Evolutionary conservation across 441 rosid species (phyloP), one percentile per base, ranked within the genome.

Genomic region (Adansonia grandidieri): DNA sequence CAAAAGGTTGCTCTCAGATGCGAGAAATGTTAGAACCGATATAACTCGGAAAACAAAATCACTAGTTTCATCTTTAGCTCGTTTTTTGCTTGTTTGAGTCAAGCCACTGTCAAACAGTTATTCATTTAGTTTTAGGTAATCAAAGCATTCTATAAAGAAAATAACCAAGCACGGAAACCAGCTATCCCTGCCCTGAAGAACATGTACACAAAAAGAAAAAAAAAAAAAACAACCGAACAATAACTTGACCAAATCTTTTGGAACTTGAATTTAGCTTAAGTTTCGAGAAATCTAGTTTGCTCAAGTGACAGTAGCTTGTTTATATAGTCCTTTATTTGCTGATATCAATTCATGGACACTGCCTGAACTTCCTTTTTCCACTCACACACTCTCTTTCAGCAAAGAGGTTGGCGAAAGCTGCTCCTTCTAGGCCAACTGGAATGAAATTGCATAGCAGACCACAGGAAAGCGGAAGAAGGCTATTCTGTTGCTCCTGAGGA

Each of bases 401-500:
- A 15, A 88, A 88, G 80, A 84, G 91, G 83, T 66, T 92, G 76
- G 91, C 83, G 11, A 88, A 83, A 82, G 90, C 90, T 76, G 83
- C 69, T 61, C 94, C 97, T 64, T 78, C 80, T 0, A 88, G 90
- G 47, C 84, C 88, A 19, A 76, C 82, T 11, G 97, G 97, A 68
- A 90, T 92, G 89, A 89, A 88, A 78, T 72, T 92, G 84, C 92
- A 87, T 13, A 77, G 78, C 40, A 73, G 80, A 63, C 83, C 17
- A n/a, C 90, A 86, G 72, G 87, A 88, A 68, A 83, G 80, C 58
- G 81, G 87, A 68, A 81, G 91, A 84, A 78, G 93, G 70, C 69
- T 80, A 71, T 86, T 90, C 70, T 90, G 94, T 76, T 90, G 97
- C 89, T 81, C 89, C 20, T 82, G 76, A 77, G 83, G 79, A 80